Conservation (phyloP, 495 filamentous ascomycete genomes). For the Xylaria flabelliformis region DNA sequence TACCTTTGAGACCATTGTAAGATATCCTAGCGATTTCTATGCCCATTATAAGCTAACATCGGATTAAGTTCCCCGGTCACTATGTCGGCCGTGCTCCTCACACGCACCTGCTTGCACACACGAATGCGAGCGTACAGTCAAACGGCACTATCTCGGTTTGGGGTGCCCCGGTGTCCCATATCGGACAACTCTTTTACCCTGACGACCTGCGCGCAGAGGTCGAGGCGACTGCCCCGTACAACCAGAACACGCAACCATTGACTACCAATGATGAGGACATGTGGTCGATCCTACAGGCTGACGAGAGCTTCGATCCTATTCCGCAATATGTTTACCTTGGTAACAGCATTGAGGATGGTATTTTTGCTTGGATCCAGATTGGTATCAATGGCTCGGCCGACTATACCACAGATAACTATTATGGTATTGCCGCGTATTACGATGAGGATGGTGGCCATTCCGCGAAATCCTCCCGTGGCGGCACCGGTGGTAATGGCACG, state of each 20-base stretch:
- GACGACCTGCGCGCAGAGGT: conserved; percentile 63
- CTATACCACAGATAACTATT: conserved; percentile 38
- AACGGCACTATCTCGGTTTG: conserved; percentile 60
- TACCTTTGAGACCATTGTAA: conserved; percentile 56
- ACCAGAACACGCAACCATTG: conserved; percentile 57
- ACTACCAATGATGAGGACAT: conserved; percentile 58
- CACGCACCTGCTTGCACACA: conserved; percentile 60
- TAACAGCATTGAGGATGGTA: conserved; percentile 53
- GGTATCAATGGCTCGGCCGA: conserved; percentile 49
- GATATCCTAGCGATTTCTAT: not conserved
- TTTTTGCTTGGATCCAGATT: conserved; percentile 60
- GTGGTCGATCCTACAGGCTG: conserved; percentile 53
- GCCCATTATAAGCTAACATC: not conserved
- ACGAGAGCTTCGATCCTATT: conserved; percentile 59
- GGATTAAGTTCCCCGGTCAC: conserved; percentile 59
- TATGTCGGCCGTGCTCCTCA: conserved; percentile 64
- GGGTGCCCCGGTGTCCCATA: conserved; percentile 54
- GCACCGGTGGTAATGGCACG: conserved; percentile 30
- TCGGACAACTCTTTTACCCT: conserved; percentile 70
- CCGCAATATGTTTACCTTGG: conserved; percentile 63
- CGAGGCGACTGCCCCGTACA: conserved; percentile 62
- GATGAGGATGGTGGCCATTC: conserved; percentile 26
- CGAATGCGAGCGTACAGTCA: conserved; percentile 52
- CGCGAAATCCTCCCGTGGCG: conserved; percentile 11
- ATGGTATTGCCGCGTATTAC: conserved; percentile 25